Percentiles rank a stretch among this genome's conserved stretches.
Evolutionary conservation across 73 alveolate genomes (phyloP).

Genomic region (Paramecium sonneborni): DNA sequence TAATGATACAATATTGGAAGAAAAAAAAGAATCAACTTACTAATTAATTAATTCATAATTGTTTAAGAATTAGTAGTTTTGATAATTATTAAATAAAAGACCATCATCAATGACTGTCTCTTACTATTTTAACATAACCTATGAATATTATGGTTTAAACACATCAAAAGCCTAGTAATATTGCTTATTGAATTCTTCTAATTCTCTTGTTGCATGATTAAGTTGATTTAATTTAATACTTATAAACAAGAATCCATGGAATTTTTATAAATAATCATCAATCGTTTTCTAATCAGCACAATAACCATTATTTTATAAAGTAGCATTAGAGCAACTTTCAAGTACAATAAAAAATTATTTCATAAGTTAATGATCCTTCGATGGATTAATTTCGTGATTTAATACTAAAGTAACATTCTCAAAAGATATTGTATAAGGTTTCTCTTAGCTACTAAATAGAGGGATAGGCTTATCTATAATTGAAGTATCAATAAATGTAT

Average conservation of each 20-base stretch:
- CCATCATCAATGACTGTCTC: background rate
- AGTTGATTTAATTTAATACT: no score
- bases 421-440: background rate
- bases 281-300: background rate
- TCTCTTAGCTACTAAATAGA: background rate
- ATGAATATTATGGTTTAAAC: background rate
- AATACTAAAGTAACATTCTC: background rate
- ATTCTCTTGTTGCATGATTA: background rate
- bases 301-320: background rate
- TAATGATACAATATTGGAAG: background rate
- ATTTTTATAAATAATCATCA: background rate
- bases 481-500: background rate
- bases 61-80: no score
- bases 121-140: background rate
- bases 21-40: background rate
- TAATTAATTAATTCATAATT: background rate
- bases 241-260: background rate
- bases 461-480: background rate
- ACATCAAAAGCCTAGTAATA: background rate
- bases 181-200: background rate
- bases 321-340: background rate
- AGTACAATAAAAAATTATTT: background rate
- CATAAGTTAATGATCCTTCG: background rate
- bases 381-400: background rate
- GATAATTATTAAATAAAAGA: no score